Evolutionary conservation across 2,329 filamentous ascomycete species (phyloP).

Genomic region (Fusarium proliferatum): DNA sequence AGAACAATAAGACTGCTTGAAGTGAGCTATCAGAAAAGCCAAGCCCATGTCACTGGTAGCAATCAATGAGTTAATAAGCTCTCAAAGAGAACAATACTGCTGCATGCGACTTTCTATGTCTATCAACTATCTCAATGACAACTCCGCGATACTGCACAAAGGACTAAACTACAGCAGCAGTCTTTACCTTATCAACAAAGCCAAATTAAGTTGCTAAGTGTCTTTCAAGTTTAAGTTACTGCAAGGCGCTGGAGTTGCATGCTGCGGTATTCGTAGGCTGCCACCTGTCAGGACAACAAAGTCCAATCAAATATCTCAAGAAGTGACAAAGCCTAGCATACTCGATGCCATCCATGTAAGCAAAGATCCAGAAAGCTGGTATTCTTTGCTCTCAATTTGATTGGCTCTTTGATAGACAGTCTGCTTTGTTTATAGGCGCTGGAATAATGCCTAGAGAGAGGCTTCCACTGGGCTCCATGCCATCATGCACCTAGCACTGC

Average conservation of each 20-base stretch:
- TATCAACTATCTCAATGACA: fast-evolving
- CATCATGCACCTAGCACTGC: neutral
- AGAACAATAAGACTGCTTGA: neutral
- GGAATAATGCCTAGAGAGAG: neutral
- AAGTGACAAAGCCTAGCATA: fast-evolving
- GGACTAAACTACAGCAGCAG: fast-evolving
- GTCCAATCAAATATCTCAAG: neutral
- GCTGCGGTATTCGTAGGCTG: neutral
- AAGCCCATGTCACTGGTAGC: neutral
- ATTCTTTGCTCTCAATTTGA: neutral
- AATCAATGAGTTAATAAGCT: neutral
- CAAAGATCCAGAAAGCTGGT: neutral
- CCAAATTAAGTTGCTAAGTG: no score
- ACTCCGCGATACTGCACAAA: fast-evolving
- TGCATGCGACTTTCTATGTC: fast-evolving
- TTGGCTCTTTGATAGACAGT: conserved; percentile 12
- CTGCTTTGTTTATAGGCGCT: conserved; percentile 7
- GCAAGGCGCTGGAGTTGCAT: neutral
- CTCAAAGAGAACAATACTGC: fast-evolving
- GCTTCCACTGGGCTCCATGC: neutral
- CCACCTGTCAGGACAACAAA: neutral
- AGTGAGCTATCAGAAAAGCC: fast-evolving
- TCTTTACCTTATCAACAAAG: no score
- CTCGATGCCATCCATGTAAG: neutral
- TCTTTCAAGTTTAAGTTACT: neutral